Conservation (phyloP, 495 filamentous ascomycete species). For the Xeromyces bisporus region DNA sequence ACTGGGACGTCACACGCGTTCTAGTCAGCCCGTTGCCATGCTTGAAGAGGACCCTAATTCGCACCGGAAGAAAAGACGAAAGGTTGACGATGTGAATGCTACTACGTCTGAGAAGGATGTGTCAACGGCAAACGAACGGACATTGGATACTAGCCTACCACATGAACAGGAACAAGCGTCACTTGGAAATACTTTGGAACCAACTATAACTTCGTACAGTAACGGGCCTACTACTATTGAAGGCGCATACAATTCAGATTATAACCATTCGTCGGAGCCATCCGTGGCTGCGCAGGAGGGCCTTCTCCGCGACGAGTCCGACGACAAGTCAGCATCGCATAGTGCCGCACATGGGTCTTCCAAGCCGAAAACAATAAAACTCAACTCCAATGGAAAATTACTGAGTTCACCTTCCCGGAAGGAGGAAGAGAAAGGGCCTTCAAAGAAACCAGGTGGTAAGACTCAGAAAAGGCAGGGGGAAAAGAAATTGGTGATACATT, state of each 20-base stretch:
- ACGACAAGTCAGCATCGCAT: no score
- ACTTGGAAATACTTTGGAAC: no score
- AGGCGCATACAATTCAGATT: no score
- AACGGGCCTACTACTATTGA: no score
- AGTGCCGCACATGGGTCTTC: no score
- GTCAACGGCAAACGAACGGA: not conserved
- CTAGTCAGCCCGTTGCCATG: slow-evolving; percentile 1
- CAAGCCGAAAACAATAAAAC: slow-evolving; percentile 31
- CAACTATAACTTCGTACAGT: no score
- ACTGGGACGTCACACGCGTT: not conserved
- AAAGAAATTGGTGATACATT: slow-evolving; percentile 29
- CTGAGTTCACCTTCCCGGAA: slow-evolving; percentile 30
- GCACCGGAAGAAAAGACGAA: slow-evolving; percentile 32
- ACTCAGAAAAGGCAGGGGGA: slow-evolving; percentile 7
- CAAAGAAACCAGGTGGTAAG: slow-evolving; percentile 11
- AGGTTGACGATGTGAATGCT: slow-evolving; percentile 14
- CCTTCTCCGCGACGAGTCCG: no score
- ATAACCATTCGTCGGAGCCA: no score
- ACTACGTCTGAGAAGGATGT: not conserved
- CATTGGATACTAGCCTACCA: not conserved
- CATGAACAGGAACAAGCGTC: not conserved
- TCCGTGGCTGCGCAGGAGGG: no score
- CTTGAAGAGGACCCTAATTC: slow-evolving; percentile 28
- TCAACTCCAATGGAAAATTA: slow-evolving; percentile 40
- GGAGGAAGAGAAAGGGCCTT: slow-evolving; percentile 9